Conservation (phyloP, 805 yeast genomes). For the Vanderwaltozyma polyspora region DNA sequence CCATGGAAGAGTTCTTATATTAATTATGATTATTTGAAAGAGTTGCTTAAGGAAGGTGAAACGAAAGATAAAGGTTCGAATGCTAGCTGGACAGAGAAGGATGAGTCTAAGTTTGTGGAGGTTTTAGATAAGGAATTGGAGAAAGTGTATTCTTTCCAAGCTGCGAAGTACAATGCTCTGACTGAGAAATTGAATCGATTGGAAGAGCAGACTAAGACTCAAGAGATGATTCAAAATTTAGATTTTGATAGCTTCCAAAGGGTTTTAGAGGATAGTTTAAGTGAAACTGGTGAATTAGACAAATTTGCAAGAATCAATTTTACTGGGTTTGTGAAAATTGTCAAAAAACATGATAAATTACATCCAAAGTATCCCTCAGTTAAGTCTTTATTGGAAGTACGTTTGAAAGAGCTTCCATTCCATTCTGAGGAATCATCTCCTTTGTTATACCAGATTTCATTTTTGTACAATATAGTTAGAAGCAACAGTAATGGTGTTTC, state of each 20-base stretch:
- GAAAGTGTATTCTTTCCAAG: slow-evolving; percentile 66
- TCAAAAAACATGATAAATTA: slow-evolving; percentile 88
- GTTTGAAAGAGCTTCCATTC: slow-evolving; percentile 80
- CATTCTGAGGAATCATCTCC: slow-evolving; percentile 95
- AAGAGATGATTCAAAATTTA: slow-evolving; percentile 29
- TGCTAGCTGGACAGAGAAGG: slow-evolving; percentile 54
- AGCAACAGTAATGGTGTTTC: slow-evolving; percentile 35
- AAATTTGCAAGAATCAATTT: slow-evolving; percentile 84
- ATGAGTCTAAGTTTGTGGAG: slow-evolving; percentile 58
- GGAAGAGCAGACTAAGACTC: slow-evolving; percentile 46
- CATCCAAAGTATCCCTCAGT: slow-evolving; percentile 78
- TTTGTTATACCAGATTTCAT: slow-evolving; percentile 67
- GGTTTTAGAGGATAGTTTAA: slow-evolving; percentile 61
- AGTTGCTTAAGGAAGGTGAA: slow-evolving; percentile 57
- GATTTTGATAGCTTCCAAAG: slow-evolving; percentile 53
- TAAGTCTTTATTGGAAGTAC: slow-evolving; percentile 75
- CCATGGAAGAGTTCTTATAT: slow-evolving; percentile 81
- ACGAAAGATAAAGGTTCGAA: slow-evolving; percentile 17
- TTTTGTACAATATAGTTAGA: slow-evolving; percentile 69
- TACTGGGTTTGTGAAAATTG: slow-evolving; percentile 91
- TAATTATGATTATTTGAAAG: slow-evolving; percentile 54
- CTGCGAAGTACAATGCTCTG: slow-evolving; percentile 54
- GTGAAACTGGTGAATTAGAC: slow-evolving; percentile 74
- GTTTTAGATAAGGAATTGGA: slow-evolving; percentile 60
- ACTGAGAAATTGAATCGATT: slow-evolving; percentile 51